Conservation (phyloP, 352 stramenopile species). For the Phytophthora niederhauseri region DNA sequence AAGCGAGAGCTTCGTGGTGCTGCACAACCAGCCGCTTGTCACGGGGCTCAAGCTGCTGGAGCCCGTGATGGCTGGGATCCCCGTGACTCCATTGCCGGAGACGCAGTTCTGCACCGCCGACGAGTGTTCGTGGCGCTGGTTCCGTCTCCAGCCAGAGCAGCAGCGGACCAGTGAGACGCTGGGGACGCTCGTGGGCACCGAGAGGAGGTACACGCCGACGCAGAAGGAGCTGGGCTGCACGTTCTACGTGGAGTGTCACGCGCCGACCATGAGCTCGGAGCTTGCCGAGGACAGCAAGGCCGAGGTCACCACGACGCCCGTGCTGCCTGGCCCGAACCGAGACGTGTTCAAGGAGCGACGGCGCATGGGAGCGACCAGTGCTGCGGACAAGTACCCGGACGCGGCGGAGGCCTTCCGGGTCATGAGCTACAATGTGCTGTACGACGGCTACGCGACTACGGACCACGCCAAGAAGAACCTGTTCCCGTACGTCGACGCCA, state of each 20-base stretch:
- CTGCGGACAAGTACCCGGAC: constrained; percentile 16
- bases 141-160: constrained; percentile 34
- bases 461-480: constrained; percentile 57
- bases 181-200: constrained; percentile 21
- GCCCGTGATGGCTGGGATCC: constrained; percentile 53
- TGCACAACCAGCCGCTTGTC: constrained; percentile 72
- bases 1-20: constrained; percentile 45
- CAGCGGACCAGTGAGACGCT: neutral
- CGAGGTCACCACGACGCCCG: constrained; percentile 38
- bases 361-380: constrained; percentile 23
- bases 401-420: constrained; percentile 55
- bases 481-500: constrained; percentile 61
- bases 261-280: constrained; percentile 38
- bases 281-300: constrained; percentile 47
- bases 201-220: constrained; percentile 50
- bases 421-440: constrained; percentile 88
- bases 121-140: constrained; percentile 72
- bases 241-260: constrained; percentile 65
- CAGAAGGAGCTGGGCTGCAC: constrained; percentile 43
- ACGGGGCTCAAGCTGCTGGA: constrained; percentile 47
- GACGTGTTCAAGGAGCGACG: constrained; percentile 53
- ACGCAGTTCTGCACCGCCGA: constrained; percentile 69
- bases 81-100: constrained; percentile 50
- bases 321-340: constrained; percentile 55
- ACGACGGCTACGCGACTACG: constrained; percentile 71